These are phyloP conservation scores for Aspergillus neotritici DNA, from an alignment of 2,329 filamentous ascomycete genomes.

Conservation along the genomic window DNA sequence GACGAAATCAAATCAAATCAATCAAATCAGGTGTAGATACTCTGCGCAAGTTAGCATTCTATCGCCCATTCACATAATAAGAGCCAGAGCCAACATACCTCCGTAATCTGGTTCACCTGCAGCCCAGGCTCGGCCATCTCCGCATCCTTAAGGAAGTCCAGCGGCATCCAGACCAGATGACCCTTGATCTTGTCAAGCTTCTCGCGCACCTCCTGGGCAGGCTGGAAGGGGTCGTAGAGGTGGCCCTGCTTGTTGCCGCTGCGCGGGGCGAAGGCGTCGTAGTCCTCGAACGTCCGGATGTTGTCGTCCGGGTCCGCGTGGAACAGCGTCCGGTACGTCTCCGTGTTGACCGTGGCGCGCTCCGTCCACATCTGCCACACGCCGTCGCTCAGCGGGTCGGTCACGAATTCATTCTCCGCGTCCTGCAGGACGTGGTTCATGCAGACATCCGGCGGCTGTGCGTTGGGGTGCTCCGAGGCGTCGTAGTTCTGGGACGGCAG, in stretches of 20 bases:
- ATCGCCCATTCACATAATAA: neutral
- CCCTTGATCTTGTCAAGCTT: conserved; percentile 78
- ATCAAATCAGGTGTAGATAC: conserved; percentile 24
- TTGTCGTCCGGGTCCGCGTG: conserved; percentile 84
- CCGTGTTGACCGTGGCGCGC: conserved; percentile 71
- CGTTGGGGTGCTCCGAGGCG: conserved; percentile 65
- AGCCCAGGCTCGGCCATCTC: conserved; percentile 86
- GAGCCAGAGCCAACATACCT: conserved; percentile 56
- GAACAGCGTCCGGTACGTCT: conserved; percentile 75
- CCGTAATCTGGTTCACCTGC: conserved; percentile 78
- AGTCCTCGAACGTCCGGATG: conserved; percentile 85
- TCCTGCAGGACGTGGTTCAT: conserved; percentile 71
- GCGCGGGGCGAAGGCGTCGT: conserved; percentile 67
- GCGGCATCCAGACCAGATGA: conserved; percentile 91
- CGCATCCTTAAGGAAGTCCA: conserved; percentile 76
- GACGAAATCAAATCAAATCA: neutral
- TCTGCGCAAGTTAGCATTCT: conserved; percentile 1
- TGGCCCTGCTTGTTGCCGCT: conserved; percentile 71
- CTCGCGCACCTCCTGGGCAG: conserved; percentile 63
- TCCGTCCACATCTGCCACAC: conserved; percentile 68
- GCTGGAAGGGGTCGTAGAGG: conserved; percentile 73
- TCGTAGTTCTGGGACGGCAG: conserved; percentile 66
- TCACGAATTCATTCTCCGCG: conserved; percentile 61
- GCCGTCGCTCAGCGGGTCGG: conserved; percentile 63
- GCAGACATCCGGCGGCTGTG: conserved; percentile 63